A percentile compares a stretch with the other conserved stretches of the same genome.
Evolutionary conservation across 2,329 filamentous ascomycete species (phyloP).

Genomic region (Byssochlamys sp.): DNA sequence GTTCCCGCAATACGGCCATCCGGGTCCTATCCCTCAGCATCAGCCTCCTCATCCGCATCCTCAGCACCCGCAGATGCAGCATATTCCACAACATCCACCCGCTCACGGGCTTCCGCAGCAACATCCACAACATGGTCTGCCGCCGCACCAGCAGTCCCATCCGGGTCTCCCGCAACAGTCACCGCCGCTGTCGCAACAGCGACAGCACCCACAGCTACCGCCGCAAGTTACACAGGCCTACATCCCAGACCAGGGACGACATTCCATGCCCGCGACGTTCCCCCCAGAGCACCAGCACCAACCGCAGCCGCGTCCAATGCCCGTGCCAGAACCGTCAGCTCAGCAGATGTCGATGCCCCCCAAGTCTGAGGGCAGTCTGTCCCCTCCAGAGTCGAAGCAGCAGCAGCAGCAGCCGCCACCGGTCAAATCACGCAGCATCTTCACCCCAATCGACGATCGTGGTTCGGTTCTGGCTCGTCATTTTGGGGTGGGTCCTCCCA

Average conservation of each 20-base stretch:
- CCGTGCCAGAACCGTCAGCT: constrained; percentile 48
- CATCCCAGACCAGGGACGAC: constrained; percentile 64
- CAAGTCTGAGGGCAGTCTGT: constrained; percentile 33
- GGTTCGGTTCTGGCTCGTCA: constrained; percentile 81
- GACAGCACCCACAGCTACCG: constrained; percentile 28
- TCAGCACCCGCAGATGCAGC: constrained; percentile 26
- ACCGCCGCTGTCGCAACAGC: constrained; percentile 21
- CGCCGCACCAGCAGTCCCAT: constrained; percentile 32
- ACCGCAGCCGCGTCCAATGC: constrained; percentile 49
- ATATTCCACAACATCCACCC: constrained; percentile 28
- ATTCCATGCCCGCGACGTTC: constrained; percentile 64
- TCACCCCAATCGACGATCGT: constrained; percentile 91
- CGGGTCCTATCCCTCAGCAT: constrained; percentile 33
- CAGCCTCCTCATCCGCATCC: constrained; percentile 27
- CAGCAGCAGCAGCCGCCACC: constrained; percentile 57
- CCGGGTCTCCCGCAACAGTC: constrained; percentile 14
- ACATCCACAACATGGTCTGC: constrained; percentile 15
- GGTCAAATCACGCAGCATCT: constrained; percentile 77
- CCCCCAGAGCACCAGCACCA: constrained; percentile 49
- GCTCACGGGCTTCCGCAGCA: constrained; percentile 34
- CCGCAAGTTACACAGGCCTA: constrained; percentile 57
- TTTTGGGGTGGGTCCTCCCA: constrained; percentile 55
- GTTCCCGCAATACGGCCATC: constrained; percentile 32
- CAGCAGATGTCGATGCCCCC: constrained; percentile 39
- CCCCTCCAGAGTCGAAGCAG: constrained; percentile 48